phyloP scores from a whole-genome alignment of 2,329 filamentous ascomycete species.

The Lasiodiplodia hormozganensis region DNA sequence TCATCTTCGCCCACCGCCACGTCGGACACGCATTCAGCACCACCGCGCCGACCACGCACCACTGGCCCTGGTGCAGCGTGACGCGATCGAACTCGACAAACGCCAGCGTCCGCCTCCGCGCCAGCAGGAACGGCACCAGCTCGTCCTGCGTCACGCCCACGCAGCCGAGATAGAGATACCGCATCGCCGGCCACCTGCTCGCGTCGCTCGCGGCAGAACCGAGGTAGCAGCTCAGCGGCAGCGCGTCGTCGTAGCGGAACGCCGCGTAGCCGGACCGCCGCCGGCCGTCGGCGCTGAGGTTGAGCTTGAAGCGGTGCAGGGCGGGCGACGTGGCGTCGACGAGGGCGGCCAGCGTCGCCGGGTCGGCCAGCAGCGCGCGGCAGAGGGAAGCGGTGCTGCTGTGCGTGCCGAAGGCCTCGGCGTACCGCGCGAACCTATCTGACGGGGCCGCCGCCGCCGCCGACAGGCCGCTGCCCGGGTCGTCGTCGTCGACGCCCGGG shows the following conservation, averaged over 20 bases:
- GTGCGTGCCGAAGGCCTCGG: not conserved
- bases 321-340: not conserved
- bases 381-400: not conserved
- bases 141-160: not conserved
- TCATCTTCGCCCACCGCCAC: slow-evolving; percentile 7
- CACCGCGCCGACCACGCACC: not conserved
- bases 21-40: not conserved
- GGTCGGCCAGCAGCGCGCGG: not conserved
- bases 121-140: not conserved
- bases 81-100: slow-evolving; percentile 14
- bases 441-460: too few relatives aligned
- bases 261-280: not conserved
- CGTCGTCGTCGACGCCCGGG: not conserved
- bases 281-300: not conserved
- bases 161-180: slow-evolving; percentile 9
- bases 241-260: not conserved
- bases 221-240: not conserved
- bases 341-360: slow-evolving; percentile 6
- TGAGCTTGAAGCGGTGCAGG: slow-evolving; percentile 22
- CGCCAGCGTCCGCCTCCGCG: not conserved
- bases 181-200: not conserved
- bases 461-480: too few relatives aligned
- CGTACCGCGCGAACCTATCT: not conserved
- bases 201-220: not conserved
- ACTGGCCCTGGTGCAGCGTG: not conserved